A percentile compares a stretch with the other conserved stretches of the same genome.
phyloP scores from a whole-genome alignment of 2,329 filamentous ascomycete species.

The Cercospora citrullina region DNA sequence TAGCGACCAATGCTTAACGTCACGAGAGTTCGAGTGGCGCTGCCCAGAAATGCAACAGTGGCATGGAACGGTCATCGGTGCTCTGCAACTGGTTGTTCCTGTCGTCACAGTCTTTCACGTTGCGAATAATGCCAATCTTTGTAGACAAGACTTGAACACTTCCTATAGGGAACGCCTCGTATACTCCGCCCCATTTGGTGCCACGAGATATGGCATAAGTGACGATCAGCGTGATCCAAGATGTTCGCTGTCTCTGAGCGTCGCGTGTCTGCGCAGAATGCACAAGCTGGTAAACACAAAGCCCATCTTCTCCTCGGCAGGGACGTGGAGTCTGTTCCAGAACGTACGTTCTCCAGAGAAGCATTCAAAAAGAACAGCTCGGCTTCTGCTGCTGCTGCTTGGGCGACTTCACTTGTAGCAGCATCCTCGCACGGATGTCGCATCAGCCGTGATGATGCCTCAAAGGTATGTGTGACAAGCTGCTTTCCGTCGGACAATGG shows the following conservation, averaged over 20 bases:
- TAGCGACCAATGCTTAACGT: not conserved
- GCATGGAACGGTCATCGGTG: not conserved
- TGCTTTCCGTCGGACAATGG: not conserved
- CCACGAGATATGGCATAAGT: not conserved
- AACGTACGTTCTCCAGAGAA: not conserved
- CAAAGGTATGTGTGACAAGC: not conserved
- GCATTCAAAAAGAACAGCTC: not conserved
- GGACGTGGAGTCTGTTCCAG: not conserved
- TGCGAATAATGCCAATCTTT: not conserved
- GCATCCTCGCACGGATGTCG: not conserved
- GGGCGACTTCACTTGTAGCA: not conserved
- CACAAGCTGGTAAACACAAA: not conserved
- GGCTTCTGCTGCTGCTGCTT: not conserved
- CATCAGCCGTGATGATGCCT: not conserved
- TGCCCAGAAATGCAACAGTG: not conserved
- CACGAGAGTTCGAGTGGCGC: not conserved
- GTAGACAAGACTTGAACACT: not conserved
- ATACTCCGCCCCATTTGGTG: too few relatives aligned
- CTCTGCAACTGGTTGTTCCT: not conserved
- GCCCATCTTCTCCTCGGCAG: not conserved
- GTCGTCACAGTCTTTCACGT: not conserved
- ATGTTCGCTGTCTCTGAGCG: not conserved
- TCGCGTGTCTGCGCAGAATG: not conserved
- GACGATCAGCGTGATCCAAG: not conserved
- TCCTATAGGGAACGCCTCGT: not conserved